Evolutionary conservation across 305 asterid species (phyloP).

Genomic region (Andrographis paniculata): DNA sequence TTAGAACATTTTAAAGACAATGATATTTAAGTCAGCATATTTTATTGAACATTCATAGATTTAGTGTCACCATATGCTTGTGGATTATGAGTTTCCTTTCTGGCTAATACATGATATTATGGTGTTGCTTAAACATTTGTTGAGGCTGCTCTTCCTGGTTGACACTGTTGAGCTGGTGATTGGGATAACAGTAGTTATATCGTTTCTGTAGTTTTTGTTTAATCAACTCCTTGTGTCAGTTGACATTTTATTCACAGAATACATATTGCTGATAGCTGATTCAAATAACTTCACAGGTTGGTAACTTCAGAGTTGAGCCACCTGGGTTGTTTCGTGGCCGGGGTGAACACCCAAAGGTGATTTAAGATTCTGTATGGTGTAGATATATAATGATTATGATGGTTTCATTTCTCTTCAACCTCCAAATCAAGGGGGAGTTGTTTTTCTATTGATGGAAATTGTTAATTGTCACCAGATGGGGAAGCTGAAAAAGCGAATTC

Average conservation of each 20-base stretch:
- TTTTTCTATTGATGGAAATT: constrained; percentile 16
- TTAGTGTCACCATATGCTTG: not conserved
- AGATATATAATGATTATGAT: not conserved
- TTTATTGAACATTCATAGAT: too few relatives aligned
- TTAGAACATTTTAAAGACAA: too few relatives aligned
- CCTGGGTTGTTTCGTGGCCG: constrained; percentile 55
- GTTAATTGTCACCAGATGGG: constrained; percentile 60
- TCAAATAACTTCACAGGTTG: constrained; percentile 92
- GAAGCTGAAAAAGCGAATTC: constrained; percentile 79
- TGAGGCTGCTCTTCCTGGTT: not conserved
- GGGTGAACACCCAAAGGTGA: constrained; percentile 97
- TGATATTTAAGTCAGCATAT: too few relatives aligned
- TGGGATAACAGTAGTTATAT: constrained; percentile 9
- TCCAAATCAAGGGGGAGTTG: constrained; percentile 1
- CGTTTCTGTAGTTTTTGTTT: constrained; percentile 11
- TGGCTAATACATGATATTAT: not conserved
- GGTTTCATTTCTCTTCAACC: constrained; percentile 15
- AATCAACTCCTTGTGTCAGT: not conserved
- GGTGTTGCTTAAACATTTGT: constrained; percentile 9
- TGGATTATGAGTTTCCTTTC: not conserved
- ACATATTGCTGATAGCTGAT: not conserved
- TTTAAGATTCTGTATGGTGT: constrained; percentile 5
- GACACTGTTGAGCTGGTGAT: constrained; percentile 11
- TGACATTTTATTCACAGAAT: not conserved
- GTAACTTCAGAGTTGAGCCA: constrained; percentile 86